phyloP scores from a whole-genome alignment of 1,284 basidiomycete species.

The Hymenochaete sp. region DNA sequence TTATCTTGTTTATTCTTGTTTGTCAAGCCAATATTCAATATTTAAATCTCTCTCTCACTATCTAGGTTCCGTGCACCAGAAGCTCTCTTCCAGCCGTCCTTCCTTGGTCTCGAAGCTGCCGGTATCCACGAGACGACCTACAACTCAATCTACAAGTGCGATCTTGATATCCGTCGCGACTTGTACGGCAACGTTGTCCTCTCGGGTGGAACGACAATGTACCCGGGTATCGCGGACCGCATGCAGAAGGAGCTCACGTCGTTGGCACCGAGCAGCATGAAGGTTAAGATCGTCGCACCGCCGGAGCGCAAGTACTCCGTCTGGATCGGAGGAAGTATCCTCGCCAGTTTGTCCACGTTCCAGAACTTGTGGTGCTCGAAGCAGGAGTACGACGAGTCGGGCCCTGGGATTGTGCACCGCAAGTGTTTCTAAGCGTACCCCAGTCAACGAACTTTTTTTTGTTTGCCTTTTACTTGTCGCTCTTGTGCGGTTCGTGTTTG shows the following conservation, averaged over 20 bases:
- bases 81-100: slow-evolving; percentile 93
- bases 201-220: slow-evolving; percentile 96
- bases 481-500: not conserved
- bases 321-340: slow-evolving; percentile 98
- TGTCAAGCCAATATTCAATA: not conserved
- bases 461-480: slow-evolving; percentile 7
- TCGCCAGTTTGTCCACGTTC: slow-evolving; percentile 95
- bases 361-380: slow-evolving; percentile 92
- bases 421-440: slow-evolving; percentile 33
- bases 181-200: slow-evolving; percentile 93
- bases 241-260: slow-evolving; percentile 97
- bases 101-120: slow-evolving; percentile 88
- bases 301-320: slow-evolving; percentile 94
- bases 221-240: slow-evolving; percentile 94
- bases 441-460: not conserved
- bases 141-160: slow-evolving; percentile 83
- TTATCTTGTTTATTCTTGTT: not conserved
- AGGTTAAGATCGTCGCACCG: slow-evolving; percentile 92
- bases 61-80: slow-evolving; percentile 90
- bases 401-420: slow-evolving; percentile 80
- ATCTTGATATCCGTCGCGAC: slow-evolving; percentile 79
- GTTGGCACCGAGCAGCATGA: slow-evolving; percentile 81
- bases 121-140: slow-evolving; percentile 98
- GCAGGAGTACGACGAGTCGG: slow-evolving; percentile 87
- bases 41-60: slow-evolving; percentile 1